Conservation (phyloP, 2,329 filamentous ascomycete genomes). For the Eutypella sp. region DNA sequence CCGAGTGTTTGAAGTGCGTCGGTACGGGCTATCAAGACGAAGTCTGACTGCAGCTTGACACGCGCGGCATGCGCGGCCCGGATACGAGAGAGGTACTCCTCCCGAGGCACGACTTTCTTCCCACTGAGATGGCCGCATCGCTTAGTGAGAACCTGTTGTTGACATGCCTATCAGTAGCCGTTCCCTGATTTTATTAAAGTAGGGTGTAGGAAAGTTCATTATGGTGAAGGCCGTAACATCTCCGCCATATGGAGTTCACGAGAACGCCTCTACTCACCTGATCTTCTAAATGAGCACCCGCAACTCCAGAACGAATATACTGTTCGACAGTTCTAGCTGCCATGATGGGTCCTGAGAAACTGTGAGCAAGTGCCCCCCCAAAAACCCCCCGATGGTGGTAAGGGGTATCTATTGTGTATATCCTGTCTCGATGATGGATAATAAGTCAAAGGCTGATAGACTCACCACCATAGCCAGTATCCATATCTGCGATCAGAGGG, state of each 20-base stretch:
- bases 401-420: no score
- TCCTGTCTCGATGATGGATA: no score
- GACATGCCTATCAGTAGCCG: conserved; percentile 1
- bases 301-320: conserved; percentile 50
- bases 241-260: no score
- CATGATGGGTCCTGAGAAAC: conserved; percentile 30
- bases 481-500: conserved; percentile 49
- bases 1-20: conserved; percentile 54
- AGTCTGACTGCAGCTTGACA: conserved; percentile 44
- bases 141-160: conserved; percentile 50
- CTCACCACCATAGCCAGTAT: conserved; percentile 49
- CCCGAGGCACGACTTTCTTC: conserved; percentile 52
- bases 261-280: conserved; percentile 18
- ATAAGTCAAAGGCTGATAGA: no score
- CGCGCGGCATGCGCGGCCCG: conserved; percentile 49
- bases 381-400: no score
- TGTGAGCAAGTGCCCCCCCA: no score
- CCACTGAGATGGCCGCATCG: conserved; percentile 60
- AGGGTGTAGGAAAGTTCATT: no score
- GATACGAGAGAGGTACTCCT: conserved; percentile 51
- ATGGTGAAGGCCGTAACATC: no score
- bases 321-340: conserved; percentile 37
- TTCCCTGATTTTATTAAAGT: no score
- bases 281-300: conserved; percentile 29
- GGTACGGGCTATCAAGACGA: conserved; percentile 61